Percentiles rank a stretch among this genome's conserved stretches.
These are phyloP conservation scores for Physcomitrium patens DNA, from an alignment of 225 moss, liverwort and hornwort genomes.

Conservation along the genomic window DNA sequence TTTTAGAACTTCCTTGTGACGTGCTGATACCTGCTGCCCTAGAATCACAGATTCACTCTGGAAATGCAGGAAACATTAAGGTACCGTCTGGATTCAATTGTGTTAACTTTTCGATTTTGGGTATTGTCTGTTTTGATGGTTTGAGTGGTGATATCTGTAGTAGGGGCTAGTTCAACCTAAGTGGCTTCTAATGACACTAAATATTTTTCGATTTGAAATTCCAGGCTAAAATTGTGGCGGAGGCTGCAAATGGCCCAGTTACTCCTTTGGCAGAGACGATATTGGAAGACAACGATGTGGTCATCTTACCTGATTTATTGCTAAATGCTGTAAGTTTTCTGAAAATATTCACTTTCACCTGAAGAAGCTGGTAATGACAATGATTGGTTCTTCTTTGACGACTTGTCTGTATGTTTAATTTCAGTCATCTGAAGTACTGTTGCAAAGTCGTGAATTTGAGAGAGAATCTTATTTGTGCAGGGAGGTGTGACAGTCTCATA, in stretches of 20 bases:
- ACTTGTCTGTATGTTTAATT: background rate
- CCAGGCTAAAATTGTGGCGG: constrained; percentile 71
- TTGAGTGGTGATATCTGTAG: background rate
- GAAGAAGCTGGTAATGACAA: background rate
- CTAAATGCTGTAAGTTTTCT: constrained; percentile 59
- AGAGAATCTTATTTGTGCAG: constrained; percentile 21
- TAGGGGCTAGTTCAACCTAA: background rate
- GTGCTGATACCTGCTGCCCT: constrained; percentile 71
- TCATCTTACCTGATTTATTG: constrained; percentile 68
- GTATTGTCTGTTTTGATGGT: background rate
- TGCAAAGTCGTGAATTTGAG: background rate
- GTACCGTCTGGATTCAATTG: constrained; percentile 20
- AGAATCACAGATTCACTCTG: constrained; percentile 68
- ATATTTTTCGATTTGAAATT: background rate
- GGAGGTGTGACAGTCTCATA: constrained; percentile 76
- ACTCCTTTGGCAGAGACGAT: constrained; percentile 65
- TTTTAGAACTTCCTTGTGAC: constrained; percentile 70
- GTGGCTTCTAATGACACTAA: background rate
- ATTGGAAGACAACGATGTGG: constrained; percentile 57
- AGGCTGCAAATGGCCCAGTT: constrained; percentile 75
- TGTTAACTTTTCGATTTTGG: background rate
- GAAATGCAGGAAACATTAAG: constrained; percentile 65
- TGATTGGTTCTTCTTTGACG: background rate
- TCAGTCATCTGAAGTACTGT: background rate
- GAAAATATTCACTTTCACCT: background rate